A percentile compares a stretch with the other conserved stretches of the same genome.
Conservation (phyloP, 148 eudicot species). For the Dysphania ambrosioides region DNA sequence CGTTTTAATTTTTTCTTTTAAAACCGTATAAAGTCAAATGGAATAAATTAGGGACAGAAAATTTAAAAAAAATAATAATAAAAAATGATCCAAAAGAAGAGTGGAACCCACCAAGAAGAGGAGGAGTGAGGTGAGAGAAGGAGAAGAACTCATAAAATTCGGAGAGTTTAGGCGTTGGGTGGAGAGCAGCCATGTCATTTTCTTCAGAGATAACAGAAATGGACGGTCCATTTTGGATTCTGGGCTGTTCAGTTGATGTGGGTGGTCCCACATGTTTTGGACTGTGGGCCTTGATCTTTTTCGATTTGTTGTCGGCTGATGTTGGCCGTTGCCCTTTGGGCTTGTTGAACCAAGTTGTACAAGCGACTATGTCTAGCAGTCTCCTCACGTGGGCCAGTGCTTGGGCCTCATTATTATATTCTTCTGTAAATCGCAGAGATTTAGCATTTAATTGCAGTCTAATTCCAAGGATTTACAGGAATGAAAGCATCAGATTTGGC, state of each 20-base stretch:
- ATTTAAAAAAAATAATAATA: neutral
- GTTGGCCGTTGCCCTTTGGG: conserved; percentile 49
- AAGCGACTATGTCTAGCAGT: conserved; percentile 75
- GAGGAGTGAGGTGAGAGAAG: conserved; percentile 75
- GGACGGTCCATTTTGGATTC: conserved; percentile 25
- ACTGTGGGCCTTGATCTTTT: conserved; percentile 38
- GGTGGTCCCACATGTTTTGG: conserved; percentile 24
- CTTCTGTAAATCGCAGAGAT: conserved; percentile 41
- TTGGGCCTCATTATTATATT: conserved; percentile 57
- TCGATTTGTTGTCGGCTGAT: conserved; percentile 33
- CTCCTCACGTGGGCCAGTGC: conserved; percentile 77
- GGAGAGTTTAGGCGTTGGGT: conserved; percentile 79
- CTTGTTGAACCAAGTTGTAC: conserved; percentile 76
- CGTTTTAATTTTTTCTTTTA: too few species aligned
- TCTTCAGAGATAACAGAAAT: conserved; percentile 41
- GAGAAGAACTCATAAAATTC: conserved; percentile 92
- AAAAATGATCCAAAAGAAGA: neutral
- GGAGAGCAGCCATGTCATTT: conserved; percentile 93
- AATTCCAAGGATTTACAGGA: too few species aligned
- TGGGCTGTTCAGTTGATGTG: conserved; percentile 20
- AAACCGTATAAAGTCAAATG: too few species aligned
- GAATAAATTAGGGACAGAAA: too few species aligned
- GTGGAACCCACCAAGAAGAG: conserved; percentile 54
- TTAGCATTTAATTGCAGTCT: too few species aligned
- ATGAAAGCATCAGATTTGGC: too few species aligned